phyloP scores from a whole-genome alignment of 225 moss, liverwort and hornwort genomes.

The Physcomitrellopsis africana region DNA sequence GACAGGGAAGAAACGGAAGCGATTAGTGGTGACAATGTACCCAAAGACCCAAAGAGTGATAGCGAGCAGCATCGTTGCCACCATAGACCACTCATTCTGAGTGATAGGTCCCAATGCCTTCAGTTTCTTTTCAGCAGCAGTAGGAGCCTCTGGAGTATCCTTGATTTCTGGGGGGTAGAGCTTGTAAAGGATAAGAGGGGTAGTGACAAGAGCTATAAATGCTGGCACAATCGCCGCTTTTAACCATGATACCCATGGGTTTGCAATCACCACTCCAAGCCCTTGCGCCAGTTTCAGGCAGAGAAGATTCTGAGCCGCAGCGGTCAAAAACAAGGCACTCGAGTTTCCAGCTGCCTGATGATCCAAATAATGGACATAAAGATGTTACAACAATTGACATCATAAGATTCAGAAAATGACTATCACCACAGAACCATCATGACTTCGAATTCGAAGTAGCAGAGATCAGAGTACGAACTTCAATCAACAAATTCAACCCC shows the following conservation, averaged over 20 bases:
- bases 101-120: conserved; percentile 85
- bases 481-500: not conserved
- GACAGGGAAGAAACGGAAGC: not conserved
- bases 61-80: conserved; percentile 92
- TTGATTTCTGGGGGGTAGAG: conserved; percentile 91
- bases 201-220: conserved; percentile 71
- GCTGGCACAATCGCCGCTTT: conserved; percentile 90
- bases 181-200: conserved; percentile 88
- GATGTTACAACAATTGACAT: conserved; percentile 2
- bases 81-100: conserved; percentile 88
- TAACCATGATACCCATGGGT: conserved; percentile 96
- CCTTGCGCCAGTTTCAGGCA: conserved; percentile 97
- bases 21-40: conserved; percentile 37
- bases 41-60: conserved; percentile 96
- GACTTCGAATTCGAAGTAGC: not conserved
- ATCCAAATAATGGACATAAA: not conserved
- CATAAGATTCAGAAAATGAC: too few species aligned
- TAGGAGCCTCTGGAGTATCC: conserved; percentile 91
- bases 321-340: conserved; percentile 91
- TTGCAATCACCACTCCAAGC: conserved; percentile 75
- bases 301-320: conserved; percentile 96
- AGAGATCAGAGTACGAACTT: not conserved
- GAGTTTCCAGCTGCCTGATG: conserved; percentile 86
- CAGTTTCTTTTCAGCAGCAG: conserved; percentile 81
- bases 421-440: not conserved